Conservation (phyloP, 2,329 filamentous ascomycete genomes). For the Colletotrichum sublineola region DNA sequence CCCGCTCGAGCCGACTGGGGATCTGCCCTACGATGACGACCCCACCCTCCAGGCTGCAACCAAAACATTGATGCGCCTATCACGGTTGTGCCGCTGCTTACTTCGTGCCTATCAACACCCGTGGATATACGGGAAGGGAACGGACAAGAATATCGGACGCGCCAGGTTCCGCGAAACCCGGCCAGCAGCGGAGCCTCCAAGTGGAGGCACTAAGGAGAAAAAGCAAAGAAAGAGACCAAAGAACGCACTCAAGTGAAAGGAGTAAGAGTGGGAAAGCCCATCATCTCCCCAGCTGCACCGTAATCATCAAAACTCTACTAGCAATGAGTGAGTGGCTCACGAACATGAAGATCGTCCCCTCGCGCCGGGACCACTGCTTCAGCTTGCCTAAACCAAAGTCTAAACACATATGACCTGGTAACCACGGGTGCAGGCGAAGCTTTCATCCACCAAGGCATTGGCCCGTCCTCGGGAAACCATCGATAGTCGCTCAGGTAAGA, state of each 20-base stretch:
- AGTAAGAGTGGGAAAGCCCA: constrained; percentile 31
- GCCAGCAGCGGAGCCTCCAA: constrained; percentile 31
- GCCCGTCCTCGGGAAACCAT: constrained; percentile 7
- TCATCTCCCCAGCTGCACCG: constrained; percentile 19
- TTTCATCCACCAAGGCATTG: constrained; percentile 3
- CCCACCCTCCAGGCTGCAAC: constrained; percentile 24
- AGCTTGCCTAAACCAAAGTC: background rate
- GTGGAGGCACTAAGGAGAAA: constrained; percentile 27
- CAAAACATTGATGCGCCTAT: constrained; percentile 18
- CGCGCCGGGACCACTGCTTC: constrained; percentile 24
- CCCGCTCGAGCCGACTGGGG: constrained; percentile 13
- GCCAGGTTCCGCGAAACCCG: constrained; percentile 26
- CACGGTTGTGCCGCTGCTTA: constrained; percentile 25
- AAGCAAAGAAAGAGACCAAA: constrained; percentile 11
- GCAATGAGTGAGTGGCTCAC: constrained; percentile 8
- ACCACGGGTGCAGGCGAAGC: constrained; percentile 20
- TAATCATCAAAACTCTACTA: constrained; percentile 16
- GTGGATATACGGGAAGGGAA: constrained; percentile 18
- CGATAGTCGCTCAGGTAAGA: constrained; percentile 25
- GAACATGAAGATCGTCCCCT: constrained; percentile 33
- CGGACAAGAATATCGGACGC: constrained; percentile 19
- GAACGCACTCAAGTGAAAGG: background rate
- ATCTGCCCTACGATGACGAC: background rate
- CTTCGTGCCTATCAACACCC: constrained; percentile 14
- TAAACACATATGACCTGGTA: background rate